Conservation (phyloP, 768 basidiomycete genomes). For the Pleurotus djamor region DNA sequence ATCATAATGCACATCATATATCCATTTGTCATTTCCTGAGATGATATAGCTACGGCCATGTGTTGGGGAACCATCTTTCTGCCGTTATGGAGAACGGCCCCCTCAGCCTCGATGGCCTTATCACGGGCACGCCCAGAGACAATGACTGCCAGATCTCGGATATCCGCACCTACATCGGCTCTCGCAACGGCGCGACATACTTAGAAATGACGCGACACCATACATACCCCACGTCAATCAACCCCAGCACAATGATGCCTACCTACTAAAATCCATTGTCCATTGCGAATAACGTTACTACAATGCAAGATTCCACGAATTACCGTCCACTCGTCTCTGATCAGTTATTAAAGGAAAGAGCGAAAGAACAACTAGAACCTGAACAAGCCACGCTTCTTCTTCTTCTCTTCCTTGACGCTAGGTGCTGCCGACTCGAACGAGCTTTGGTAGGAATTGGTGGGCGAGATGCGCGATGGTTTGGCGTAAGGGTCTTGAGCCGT, state of each 20-base stretch:
- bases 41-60: no score
- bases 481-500: conserved; percentile 23
- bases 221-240: no score
- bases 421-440: conserved; percentile 36
- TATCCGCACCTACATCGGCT: background rate
- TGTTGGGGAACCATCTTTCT: background rate
- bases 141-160: background rate
- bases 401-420: conserved; percentile 51
- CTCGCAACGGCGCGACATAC: no score
- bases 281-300: conserved; percentile 6
- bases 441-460: conserved; percentile 50
- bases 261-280: background rate
- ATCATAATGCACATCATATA: conserved; percentile 2
- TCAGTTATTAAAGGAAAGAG: background rate
- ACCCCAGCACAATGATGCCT: no score
- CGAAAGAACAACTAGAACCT: conserved; percentile 41
- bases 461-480: conserved; percentile 43
- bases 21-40: conserved; percentile 1
- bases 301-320: background rate
- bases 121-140: background rate
- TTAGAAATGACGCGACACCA: background rate
- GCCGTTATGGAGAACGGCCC: background rate
- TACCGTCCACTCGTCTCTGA: no score
- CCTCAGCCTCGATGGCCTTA: background rate
- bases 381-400: conserved; percentile 80